Evolutionary conservation across 129 eudicot genomes (phyloP), one percentile per base, ranked within the genome.

Genomic region (Gnaphalium uliginosum): DNA sequence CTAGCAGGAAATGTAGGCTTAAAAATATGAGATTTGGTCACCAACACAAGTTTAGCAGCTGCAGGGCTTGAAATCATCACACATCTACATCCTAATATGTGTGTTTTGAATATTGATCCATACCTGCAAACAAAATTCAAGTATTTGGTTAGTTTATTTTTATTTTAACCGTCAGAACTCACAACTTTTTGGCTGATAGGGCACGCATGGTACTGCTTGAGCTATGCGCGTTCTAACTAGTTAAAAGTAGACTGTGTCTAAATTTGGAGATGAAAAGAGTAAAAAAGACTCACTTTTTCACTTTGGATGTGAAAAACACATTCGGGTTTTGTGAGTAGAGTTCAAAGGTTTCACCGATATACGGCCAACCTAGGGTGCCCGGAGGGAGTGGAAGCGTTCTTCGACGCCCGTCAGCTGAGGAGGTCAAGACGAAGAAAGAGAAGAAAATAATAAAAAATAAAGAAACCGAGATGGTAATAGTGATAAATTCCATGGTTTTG

Each of bases 21-120:
- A 25, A 85, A 85, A 66, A 85, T 78, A 76, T 82, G 76, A 1
- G 85, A 81, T 66, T 82, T 78, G 6, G 87, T 82, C 1, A 82
- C 84, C 7, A 85, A 58, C 11, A 85, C 84, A 4, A 82, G 77
- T 39, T 82, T 78, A 21, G 84, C 82, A 13, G 82, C 86, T 32
- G 80, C 89, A 5, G 89, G 89, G 69, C 84, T 77, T 0, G 89
- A 76, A 41, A 85, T 27, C 89, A 85, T 85, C 21, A 85, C 79
- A 66, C 89, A 73, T 37, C 82, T 73, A 56, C 82, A 82, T 0
- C 89, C 89, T 66, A 85, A 68, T 29, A 85, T 76, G 65, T 85
- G 89, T 10, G 86, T 82, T 69, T 85, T 85, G 48, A 85, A 85
- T 24, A 85, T 82, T 14, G 82, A 73, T 21, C 89, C 89, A 18